phyloP scores from a whole-genome alignment of 2,329 filamentous ascomycete species.

The Penicillium oxalicum region DNA sequence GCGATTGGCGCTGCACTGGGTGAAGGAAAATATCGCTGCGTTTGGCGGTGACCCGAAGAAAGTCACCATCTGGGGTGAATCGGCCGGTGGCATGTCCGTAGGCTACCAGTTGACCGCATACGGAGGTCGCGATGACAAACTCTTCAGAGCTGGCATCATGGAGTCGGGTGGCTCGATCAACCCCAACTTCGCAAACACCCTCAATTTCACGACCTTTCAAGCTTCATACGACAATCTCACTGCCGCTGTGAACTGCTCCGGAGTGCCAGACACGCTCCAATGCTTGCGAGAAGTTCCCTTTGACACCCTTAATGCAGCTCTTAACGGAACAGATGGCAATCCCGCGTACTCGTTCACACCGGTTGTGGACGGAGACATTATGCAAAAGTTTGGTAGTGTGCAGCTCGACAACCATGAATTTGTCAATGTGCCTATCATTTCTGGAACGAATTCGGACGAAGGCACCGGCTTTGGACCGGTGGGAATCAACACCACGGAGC shows the following conservation, averaged over 20 bases:
- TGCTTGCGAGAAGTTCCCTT: constrained; percentile 61
- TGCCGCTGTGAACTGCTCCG: constrained; percentile 53
- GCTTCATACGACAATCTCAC: constrained; percentile 59
- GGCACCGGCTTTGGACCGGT: constrained; percentile 51
- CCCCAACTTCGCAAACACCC: constrained; percentile 27
- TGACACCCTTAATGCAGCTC: constrained; percentile 49
- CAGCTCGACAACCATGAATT: constrained; percentile 55
- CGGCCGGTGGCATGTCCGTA: constrained; percentile 48
- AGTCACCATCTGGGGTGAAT: constrained; percentile 52
- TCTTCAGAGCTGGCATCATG: constrained; percentile 51
- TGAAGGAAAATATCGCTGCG: constrained; percentile 32
- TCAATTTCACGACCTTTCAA: constrained; percentile 34
- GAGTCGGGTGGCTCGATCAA: constrained; percentile 49
- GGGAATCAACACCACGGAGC: constrained; percentile 51
- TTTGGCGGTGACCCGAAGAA: constrained; percentile 32
- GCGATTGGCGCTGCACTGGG: constrained; percentile 34
- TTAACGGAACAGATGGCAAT: constrained; percentile 41
- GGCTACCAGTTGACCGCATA: constrained; percentile 50
- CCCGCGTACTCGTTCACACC: constrained; percentile 35
- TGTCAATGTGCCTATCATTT: constrained; percentile 58
- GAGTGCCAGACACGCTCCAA: constrained; percentile 51
- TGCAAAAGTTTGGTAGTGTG: constrained; percentile 47
- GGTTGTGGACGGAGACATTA: constrained; percentile 52
- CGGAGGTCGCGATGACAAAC: constrained; percentile 48
- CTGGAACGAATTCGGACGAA: constrained; percentile 62